phyloP scores from a whole-genome alignment of 306 rosid species.

The Rosa chinensis region DNA sequence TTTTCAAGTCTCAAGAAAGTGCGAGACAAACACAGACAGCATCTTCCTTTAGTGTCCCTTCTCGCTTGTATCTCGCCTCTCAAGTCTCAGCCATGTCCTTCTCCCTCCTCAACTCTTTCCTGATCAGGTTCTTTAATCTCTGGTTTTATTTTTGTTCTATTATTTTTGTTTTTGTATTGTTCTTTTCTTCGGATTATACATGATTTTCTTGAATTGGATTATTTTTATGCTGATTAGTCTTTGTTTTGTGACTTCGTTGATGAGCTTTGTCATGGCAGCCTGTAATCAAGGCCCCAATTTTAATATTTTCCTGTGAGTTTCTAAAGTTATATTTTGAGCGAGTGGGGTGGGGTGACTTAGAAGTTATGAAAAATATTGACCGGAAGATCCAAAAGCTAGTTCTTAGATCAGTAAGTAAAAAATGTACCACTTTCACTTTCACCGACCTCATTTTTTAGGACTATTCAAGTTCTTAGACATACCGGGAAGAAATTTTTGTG shows the following conservation, averaged over 20 bases:
- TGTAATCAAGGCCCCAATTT: background rate
- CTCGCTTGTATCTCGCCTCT: too few species aligned
- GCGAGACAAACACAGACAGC: background rate
- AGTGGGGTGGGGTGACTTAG: background rate
- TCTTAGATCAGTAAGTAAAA: too few species aligned
- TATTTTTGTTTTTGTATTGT: background rate
- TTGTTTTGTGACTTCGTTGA: background rate
- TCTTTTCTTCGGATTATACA: background rate
- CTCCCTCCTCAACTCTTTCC: constrained; percentile 2
- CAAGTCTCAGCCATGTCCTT: constrained; percentile 13
- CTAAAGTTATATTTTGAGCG: background rate
- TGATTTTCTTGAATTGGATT: constrained; percentile 13
- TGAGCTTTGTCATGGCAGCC: background rate
- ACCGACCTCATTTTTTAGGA: background rate
- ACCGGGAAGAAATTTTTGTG: background rate
- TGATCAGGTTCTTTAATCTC: constrained; percentile 13
- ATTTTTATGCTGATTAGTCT: background rate
- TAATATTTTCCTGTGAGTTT: background rate
- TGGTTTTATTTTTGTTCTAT: background rate
- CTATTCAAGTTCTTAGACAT: background rate
- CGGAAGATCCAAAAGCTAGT: too few species aligned
- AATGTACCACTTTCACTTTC: background rate
- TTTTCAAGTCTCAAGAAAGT: background rate
- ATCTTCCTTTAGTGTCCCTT: background rate
- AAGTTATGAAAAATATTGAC: too few species aligned